Evolutionary conservation across 768 basidiomycete genomes (phyloP).

Genomic region (Boletus speciosus): DNA sequence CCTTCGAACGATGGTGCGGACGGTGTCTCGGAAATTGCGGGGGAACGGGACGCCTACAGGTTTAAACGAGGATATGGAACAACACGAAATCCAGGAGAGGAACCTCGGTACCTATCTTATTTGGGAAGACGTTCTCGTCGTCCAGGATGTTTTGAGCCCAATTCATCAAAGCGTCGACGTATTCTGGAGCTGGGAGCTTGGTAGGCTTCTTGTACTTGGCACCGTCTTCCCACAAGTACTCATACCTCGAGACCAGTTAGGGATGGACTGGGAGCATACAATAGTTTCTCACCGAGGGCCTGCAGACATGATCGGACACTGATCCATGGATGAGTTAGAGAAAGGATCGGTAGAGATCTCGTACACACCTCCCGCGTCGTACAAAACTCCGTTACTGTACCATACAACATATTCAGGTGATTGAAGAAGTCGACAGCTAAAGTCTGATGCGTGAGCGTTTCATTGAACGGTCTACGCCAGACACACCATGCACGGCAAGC

Average conservation of each 20-base stretch:
- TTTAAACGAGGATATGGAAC: not conserved
- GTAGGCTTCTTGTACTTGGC: constrained; percentile 83
- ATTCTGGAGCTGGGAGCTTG: constrained; percentile 93
- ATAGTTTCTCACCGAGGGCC: constrained; percentile 69
- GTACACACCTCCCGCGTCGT: constrained; percentile 79
- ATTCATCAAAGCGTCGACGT: constrained; percentile 98
- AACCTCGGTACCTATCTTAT: constrained; percentile 73
- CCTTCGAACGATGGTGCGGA: constrained; percentile 87
- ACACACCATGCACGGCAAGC: constrained; percentile 97
- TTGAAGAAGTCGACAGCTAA: constrained; percentile 99
- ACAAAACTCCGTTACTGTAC: constrained; percentile 97
- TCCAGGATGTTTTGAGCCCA: constrained; percentile 94
- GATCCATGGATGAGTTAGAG: constrained; percentile 10
- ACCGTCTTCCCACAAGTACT: constrained; percentile 94
- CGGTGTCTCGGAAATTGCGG: constrained; percentile 82
- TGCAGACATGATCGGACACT: constrained; percentile 97
- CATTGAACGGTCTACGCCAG: not conserved
- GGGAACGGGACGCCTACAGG: constrained; percentile 85
- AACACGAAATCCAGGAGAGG: constrained; percentile 3
- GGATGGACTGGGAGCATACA: not conserved
- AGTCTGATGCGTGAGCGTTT: not conserved
- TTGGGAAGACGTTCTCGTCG: constrained; percentile 90
- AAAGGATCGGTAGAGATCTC: not conserved
- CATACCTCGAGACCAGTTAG: constrained; percentile 56
- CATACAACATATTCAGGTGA: constrained; percentile 98